Conservation (phyloP, 1,284 basidiomycete genomes). For the Moesziomyces antarcticus region DNA sequence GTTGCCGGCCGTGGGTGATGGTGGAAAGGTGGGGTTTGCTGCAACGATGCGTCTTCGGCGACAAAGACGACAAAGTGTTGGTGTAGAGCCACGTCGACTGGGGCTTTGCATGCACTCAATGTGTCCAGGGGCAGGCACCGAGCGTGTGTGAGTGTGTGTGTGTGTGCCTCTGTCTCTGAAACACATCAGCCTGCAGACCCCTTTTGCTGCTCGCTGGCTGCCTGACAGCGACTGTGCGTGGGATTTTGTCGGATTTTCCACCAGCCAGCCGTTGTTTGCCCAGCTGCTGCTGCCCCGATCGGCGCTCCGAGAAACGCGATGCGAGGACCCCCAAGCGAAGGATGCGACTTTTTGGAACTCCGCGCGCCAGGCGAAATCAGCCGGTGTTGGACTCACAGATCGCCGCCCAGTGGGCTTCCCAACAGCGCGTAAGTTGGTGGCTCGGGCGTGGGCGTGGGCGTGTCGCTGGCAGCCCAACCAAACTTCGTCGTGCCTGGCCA, state of each 20-base stretch:
- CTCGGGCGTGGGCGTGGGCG: too few relatives aligned
- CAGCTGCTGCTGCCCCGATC: background rate
- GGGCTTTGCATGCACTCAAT: too few relatives aligned
- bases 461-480: too few relatives aligned
- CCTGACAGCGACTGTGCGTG: background rate
- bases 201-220: background rate
- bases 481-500: too few relatives aligned
- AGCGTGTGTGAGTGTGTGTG: background rate
- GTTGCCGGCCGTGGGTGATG: too few relatives aligned
- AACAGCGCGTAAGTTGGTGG: too few relatives aligned
- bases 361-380: constrained; percentile 8
- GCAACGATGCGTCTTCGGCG: background rate
- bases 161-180: too few relatives aligned
- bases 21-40: too few relatives aligned
- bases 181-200: background rate
- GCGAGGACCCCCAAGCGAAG: background rate
- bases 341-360: constrained; percentile 7
- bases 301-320: background rate
- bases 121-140: background rate
- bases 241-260: background rate
- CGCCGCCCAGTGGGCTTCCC: too few relatives aligned
- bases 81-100: background rate
- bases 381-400: background rate
- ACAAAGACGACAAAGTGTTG: background rate
- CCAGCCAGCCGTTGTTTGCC: background rate